Conservation (phyloP, 192 early-diverging fungal genomes). For the Umbelopsis sp. region DNA sequence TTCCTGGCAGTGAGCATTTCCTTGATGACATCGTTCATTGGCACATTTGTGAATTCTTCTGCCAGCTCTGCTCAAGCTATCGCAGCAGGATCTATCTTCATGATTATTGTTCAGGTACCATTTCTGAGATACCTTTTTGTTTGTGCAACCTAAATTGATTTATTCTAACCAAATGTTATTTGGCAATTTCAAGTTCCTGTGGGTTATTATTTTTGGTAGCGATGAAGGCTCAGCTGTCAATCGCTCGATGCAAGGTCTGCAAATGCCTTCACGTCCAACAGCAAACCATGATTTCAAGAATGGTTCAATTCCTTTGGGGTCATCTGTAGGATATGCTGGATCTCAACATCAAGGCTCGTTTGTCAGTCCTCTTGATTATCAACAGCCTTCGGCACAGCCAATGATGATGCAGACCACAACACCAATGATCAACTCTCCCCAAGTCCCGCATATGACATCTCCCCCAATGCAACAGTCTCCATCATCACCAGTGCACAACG, state of each 20-base stretch:
- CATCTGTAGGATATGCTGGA: slow-evolving; percentile 4
- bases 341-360: slow-evolving; percentile 14
- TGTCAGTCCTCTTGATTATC: neutral
- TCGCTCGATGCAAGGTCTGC: neutral
- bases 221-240: slow-evolving; percentile 54
- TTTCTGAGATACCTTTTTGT: neutral
- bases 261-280: neutral
- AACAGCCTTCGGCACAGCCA: neutral
- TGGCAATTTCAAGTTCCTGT: slow-evolving; percentile 50
- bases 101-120: slow-evolving; percentile 36
- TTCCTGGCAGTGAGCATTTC: slow-evolving; percentile 30
- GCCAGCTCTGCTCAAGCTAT: slow-evolving; percentile 19
- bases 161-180: slow-evolving; percentile 9
- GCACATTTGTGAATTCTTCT: neutral
- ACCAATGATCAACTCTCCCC: slow-evolving; percentile 6
- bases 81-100: slow-evolving; percentile 32
- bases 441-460: slow-evolving; percentile 3
- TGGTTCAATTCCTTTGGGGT: slow-evolving; percentile 1
- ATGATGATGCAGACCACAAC: slow-evolving; percentile 11
- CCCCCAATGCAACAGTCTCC: neutral
- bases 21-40: slow-evolving; percentile 25
- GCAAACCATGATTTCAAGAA: neutral
- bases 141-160: slow-evolving; percentile 6
- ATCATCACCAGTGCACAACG: neutral
- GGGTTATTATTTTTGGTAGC: slow-evolving; percentile 67